A percentile compares a stretch with the other conserved stretches of the same genome.
Conservation (phyloP, 345 rosid species). For the Citrus cavaleriei region DNA sequence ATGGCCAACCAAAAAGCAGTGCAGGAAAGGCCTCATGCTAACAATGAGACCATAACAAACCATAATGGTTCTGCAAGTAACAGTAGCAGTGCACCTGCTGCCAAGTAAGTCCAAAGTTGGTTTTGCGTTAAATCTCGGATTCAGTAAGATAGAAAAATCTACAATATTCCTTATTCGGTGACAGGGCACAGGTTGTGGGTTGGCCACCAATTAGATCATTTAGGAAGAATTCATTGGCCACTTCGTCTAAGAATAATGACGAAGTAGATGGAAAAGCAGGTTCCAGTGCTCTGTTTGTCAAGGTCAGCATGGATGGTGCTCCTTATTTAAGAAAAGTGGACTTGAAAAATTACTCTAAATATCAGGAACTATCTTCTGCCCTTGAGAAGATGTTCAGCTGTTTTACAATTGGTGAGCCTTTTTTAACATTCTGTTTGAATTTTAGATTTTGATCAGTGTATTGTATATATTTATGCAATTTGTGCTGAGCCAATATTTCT, state of each 20-base stretch:
- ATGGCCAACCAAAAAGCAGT: conserved; percentile 22
- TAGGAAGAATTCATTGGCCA: conserved; percentile 58
- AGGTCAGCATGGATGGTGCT: conserved; percentile 85
- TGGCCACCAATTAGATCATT: conserved; percentile 78
- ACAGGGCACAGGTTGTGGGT: conserved; percentile 76
- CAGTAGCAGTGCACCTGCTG: conserved; percentile 42
- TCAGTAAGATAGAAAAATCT: background rate
- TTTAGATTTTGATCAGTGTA: background rate
- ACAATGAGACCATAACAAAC: conserved; percentile 25
- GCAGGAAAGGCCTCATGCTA: conserved; percentile 34
- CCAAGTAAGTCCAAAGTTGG: conserved; percentile 40
- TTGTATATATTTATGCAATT: background rate
- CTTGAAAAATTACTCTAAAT: conserved; percentile 46
- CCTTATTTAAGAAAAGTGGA: conserved; percentile 75
- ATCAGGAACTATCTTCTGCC: conserved; percentile 63
- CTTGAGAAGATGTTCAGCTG: conserved; percentile 81
- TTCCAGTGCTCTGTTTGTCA: conserved; percentile 50
- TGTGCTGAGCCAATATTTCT: conserved; percentile 10
- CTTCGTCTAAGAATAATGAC: conserved; percentile 50
- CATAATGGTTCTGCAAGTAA: conserved; percentile 24
- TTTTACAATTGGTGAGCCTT: conserved; percentile 51
- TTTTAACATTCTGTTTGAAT: background rate
- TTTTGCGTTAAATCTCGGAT: background rate
- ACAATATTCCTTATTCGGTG: conserved; percentile 10
- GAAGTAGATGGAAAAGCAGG: conserved; percentile 67